Evolutionary conservation across 441 rosid genomes (phyloP), one percentile per base, ranked within the genome.

Genomic region (Adansonia rubrostipa): DNA sequence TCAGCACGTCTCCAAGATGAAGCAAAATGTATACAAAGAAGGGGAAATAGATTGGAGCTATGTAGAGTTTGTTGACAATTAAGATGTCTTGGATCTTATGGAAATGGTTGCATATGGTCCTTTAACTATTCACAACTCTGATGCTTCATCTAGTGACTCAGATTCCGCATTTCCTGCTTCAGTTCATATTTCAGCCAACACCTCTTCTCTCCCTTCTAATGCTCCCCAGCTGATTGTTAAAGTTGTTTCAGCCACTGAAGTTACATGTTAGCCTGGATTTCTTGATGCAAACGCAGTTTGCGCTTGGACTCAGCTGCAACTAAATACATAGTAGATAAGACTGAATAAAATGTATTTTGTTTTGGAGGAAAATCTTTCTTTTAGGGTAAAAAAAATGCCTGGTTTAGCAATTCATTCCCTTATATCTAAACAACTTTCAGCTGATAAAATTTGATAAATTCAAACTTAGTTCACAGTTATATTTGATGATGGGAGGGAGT

Each of bases 1-100:
- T 36, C 92, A 91, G 95, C 95, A 91, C 75, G 93, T 91, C 70
- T 91, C 89, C 74, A 91, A 91, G 83, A 91, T 88, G 93, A 93
- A 91, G 85, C 95, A 91, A 81, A 93, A 89, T 63, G 93, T 88
- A 76, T 90, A 91, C 77, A 85, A 86, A 71, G 84, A 86, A 84
- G 95, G 90, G 79, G 87, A 88, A 84, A 91, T 91, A 58, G 72
- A 85, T 36, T 91, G 95, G 95, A 91, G 95, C 86, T 89, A 89
- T 82, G 85, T 91, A n/a, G 95, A 91, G 71, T 91, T 91, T 81
- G 86, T 91, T 75, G 95, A 91, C 80, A 91, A 91, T 80, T 87
- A 89, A 78, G 90, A 91, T 84, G 89, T 91, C 53, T 85, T 91
- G 81, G 95, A 91, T 80, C 80, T 91, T 76, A 91, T 91, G n/a